Evolutionary conservation across 2,329 filamentous ascomycete genomes (phyloP).

Genomic region (Stagonosporopsis tanaceti): DNA sequence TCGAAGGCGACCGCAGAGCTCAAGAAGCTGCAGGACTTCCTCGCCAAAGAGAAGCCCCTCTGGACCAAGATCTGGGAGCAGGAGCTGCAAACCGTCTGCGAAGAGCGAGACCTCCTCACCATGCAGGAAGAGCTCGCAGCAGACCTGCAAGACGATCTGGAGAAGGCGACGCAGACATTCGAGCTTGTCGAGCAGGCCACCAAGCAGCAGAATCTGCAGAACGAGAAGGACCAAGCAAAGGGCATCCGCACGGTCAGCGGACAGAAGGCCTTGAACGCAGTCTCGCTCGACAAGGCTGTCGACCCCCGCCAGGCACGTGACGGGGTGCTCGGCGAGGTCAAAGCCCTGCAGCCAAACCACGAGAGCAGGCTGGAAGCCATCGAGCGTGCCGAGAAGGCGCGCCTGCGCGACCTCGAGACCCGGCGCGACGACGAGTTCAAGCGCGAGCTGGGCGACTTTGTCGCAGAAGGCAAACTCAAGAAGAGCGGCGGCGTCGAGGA

Average conservation of each 20-base stretch:
- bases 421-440: slow-evolving; percentile 79
- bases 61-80: slow-evolving; percentile 99
- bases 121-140: slow-evolving; percentile 95
- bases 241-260: slow-evolving; percentile 60
- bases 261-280: slow-evolving; percentile 44
- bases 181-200: slow-evolving; percentile 95
- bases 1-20: slow-evolving; percentile 81
- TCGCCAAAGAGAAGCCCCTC: slow-evolving; percentile 89
- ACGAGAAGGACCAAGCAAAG: slow-evolving; percentile 62
- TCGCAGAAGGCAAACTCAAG: slow-evolving; percentile 89
- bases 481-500: slow-evolving; percentile 97
- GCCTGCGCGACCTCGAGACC: slow-evolving; percentile 85
- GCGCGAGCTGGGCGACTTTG: slow-evolving; percentile 84
- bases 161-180: slow-evolving; percentile 93
- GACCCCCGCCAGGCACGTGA: slow-evolving; percentile 89
- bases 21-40: slow-evolving; percentile 91
- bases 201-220: slow-evolving; percentile 91
- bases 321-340: slow-evolving; percentile 88
- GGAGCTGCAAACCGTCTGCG: slow-evolving; percentile 93
- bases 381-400: slow-evolving; percentile 90
- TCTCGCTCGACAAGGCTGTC: slow-evolving; percentile 56
- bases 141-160: slow-evolving; percentile 91
- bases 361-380: slow-evolving; percentile 93
- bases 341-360: slow-evolving; percentile 92
- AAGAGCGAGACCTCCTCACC: slow-evolving; percentile 91